These are phyloP conservation scores for Blastobotrys ciferrii DNA, from an alignment of 1,139 yeast genomes.

Conservation along the genomic window DNA sequence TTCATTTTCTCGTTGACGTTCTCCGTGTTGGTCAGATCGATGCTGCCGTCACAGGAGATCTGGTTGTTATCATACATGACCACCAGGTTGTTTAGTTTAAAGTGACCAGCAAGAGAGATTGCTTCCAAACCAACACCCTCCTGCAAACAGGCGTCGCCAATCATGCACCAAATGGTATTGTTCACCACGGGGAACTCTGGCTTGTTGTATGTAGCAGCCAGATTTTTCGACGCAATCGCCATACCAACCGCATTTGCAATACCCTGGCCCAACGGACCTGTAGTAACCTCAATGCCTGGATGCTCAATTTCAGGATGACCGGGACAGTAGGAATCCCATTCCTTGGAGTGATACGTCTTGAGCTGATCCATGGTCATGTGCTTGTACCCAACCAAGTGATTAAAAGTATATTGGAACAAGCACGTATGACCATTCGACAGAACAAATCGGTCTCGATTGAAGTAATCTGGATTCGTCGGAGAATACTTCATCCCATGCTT, in stretches of 20 bases:
- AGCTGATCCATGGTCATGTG: slow-evolving; percentile 38
- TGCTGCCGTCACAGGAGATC: slow-evolving; percentile 41
- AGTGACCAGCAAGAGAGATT: slow-evolving; percentile 41
- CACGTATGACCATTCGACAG: slow-evolving; percentile 41
- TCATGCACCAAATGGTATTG: slow-evolving; percentile 36
- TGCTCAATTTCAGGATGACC: slow-evolving; percentile 44
- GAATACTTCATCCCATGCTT: slow-evolving; percentile 35
- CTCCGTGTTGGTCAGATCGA: slow-evolving; percentile 37
- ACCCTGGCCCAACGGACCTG: slow-evolving; percentile 45
- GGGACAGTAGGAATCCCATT: slow-evolving; percentile 27
- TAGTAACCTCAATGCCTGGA: slow-evolving; percentile 42
- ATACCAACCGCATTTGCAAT: slow-evolving; percentile 42
- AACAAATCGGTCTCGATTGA: slow-evolving; percentile 41
- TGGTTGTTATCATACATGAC: slow-evolving; percentile 42
- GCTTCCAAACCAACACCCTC: slow-evolving; percentile 43
- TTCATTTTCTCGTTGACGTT: slow-evolving; percentile 35
- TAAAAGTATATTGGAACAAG: slow-evolving; percentile 37
- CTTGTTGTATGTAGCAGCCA: slow-evolving; percentile 38
- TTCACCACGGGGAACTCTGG: slow-evolving; percentile 34
- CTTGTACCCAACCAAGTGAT: slow-evolving; percentile 38
- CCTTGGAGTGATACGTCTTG: slow-evolving; percentile 33
- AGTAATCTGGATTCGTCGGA: slow-evolving; percentile 36
- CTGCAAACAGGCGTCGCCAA: slow-evolving; percentile 44
- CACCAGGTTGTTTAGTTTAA: slow-evolving; percentile 37
- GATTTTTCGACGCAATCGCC: slow-evolving; percentile 40